Conservation (phyloP, 129 eudicot species). For the Calendula officinalis region DNA sequence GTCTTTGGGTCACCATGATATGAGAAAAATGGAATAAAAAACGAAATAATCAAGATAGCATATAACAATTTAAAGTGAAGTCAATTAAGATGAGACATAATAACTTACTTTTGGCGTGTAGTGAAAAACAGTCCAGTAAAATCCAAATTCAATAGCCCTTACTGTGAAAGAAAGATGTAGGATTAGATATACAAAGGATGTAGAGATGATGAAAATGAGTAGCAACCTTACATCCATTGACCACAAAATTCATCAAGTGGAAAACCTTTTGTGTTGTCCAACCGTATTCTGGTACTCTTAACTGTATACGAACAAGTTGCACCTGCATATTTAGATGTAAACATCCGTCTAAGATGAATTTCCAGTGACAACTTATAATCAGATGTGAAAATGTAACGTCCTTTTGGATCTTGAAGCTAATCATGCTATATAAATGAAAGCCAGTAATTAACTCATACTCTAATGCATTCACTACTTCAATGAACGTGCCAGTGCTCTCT, state of each 20-base stretch:
- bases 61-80: no score
- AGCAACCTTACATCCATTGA: slow-evolving; percentile 63
- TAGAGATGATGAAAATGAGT: slow-evolving; percentile 14
- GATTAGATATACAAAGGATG: slow-evolving; percentile 16
- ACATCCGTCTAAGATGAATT: background rate
- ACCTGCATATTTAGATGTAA: slow-evolving; percentile 33
- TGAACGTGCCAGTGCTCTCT: no score
- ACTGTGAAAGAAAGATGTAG: slow-evolving; percentile 35
- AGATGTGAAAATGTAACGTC: background rate
- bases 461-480: no score
- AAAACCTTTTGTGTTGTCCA: slow-evolving; percentile 81
- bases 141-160: slow-evolving; percentile 62
- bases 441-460: no score
- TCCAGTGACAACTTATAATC: background rate
- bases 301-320: slow-evolving; percentile 65
- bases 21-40: no score
- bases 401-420: background rate
- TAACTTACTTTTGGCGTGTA: slow-evolving; percentile 45
- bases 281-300: slow-evolving; percentile 65
- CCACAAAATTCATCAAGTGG: slow-evolving; percentile 72
- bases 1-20: no score
- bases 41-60: no score
- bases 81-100: slow-evolving; percentile 5
- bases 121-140: slow-evolving; percentile 47
- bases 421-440: no score